Percentiles rank a stretch among this genome's conserved stretches.
Conservation (phyloP, 805 yeast genomes). For the Pichia cephalocereana region DNA sequence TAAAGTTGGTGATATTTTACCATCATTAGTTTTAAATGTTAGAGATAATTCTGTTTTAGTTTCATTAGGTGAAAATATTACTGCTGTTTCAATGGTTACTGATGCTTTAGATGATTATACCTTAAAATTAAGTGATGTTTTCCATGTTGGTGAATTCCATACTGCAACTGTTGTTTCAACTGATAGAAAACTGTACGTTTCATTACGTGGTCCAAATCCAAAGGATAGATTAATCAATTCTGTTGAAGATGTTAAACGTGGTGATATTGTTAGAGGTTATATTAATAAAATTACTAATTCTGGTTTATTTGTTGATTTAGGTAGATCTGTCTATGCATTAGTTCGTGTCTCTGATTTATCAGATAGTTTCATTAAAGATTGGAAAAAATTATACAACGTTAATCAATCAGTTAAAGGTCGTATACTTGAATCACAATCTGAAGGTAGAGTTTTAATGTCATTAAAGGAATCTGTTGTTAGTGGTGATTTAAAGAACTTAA, state of each 20-base stretch:
- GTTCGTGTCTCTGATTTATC: slow-evolving; percentile 76
- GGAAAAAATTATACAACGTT: slow-evolving; percentile 69
- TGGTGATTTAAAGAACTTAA: slow-evolving; percentile 53
- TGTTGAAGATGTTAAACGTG: slow-evolving; percentile 48
- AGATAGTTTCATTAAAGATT: slow-evolving; percentile 73
- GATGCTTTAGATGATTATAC: slow-evolving; percentile 71
- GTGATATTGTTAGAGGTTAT: slow-evolving; percentile 74
- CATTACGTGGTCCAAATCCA: slow-evolving; percentile 47
- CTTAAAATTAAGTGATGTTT: slow-evolving; percentile 40
- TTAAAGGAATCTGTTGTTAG: slow-evolving; percentile 72
- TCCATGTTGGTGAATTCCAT: slow-evolving; percentile 42
- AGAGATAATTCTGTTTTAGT: slow-evolving; percentile 54
- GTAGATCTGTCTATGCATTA: slow-evolving; percentile 63
- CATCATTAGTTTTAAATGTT: slow-evolving; percentile 55
- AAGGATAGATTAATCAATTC: slow-evolving; percentile 42
- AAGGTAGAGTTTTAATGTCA: slow-evolving; percentile 63
- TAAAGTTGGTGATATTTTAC: slow-evolving; percentile 43
- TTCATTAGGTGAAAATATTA: slow-evolving; percentile 53
- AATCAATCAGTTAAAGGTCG: slow-evolving; percentile 72
- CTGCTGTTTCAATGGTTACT: slow-evolving; percentile 60
- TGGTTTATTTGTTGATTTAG: slow-evolving; percentile 72
- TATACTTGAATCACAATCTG: slow-evolving; percentile 51
- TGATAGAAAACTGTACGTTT: slow-evolving; percentile 52
- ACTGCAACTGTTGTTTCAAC: slow-evolving; percentile 45
- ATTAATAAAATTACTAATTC: slow-evolving; percentile 64